phyloP scores from a whole-genome alignment of 169 alveolate species.

The Eimeria maxima region DNA sequence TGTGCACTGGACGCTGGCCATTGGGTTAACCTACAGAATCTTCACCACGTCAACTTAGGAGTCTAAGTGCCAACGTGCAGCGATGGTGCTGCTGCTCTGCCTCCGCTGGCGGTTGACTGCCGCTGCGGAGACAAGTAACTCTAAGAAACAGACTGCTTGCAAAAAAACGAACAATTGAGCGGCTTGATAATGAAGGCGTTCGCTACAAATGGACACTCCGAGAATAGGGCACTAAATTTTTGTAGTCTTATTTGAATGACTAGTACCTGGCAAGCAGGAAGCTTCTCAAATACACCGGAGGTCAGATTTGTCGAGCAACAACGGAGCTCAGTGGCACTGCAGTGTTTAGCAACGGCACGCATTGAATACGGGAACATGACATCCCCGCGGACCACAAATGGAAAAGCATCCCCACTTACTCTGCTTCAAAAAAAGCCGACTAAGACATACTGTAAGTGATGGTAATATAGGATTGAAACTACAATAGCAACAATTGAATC shows the following conservation, averaged over 20 bases:
- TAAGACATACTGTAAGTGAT: neutral
- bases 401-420: neutral
- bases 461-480: neutral
- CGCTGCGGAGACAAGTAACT: too few relatives aligned
- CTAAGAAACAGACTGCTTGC: too few relatives aligned
- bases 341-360: neutral
- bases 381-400: neutral
- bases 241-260: too few relatives aligned
- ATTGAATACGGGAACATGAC: neutral
- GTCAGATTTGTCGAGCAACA: neutral
- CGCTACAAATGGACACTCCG: neutral
- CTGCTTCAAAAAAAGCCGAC: neutral
- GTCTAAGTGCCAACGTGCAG: neutral
- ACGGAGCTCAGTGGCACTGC: neutral
- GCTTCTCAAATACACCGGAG: neutral
- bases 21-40: neutral
- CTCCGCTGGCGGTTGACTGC: too few relatives aligned
- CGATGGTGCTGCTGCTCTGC: too few relatives aligned
- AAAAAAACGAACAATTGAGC: too few relatives aligned
- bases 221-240: neutral
- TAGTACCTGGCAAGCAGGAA: neutral
- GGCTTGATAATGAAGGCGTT: too few relatives aligned
- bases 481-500: neutral
- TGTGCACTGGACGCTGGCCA: neutral
- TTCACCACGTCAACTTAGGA: neutral